Evolutionary conservation across 176 grass and related monocot genomes (phyloP).

Genomic region (Chloris gayana): DNA sequence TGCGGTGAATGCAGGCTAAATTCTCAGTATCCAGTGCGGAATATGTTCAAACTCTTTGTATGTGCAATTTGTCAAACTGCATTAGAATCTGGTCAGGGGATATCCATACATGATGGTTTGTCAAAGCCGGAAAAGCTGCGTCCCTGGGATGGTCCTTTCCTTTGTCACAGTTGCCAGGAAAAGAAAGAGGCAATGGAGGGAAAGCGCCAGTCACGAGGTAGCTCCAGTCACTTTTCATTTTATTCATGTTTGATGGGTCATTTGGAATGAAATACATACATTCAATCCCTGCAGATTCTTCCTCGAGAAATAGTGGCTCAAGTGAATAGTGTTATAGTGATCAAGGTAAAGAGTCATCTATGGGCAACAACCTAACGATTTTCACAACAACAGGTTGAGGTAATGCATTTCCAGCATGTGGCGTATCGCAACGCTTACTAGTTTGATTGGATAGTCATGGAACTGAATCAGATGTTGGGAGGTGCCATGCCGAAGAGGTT

Average conservation of each 20-base stretch:
- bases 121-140: constrained; percentile 53
- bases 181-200: constrained; percentile 99
- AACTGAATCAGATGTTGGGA: not conserved
- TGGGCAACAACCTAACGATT: constrained; percentile 29
- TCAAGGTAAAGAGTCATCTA: constrained; percentile 12
- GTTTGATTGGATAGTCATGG: constrained; percentile 15
- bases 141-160: constrained; percentile 96
- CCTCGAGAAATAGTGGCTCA: constrained; percentile 62
- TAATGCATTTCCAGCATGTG: constrained; percentile 20
- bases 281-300: constrained; percentile 48
- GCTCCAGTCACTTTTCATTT: not conserved
- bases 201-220: constrained; percentile 69
- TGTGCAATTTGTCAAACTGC: constrained; percentile 94
- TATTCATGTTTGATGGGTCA: not conserved
- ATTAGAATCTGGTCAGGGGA: constrained; percentile 72
- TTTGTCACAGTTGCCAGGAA: constrained; percentile 82
- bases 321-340: constrained; percentile 48
- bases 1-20: constrained; percentile 64
- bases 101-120: constrained; percentile 72
- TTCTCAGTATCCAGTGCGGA: constrained; percentile 74
- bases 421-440: constrained; percentile 1
- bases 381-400: not conserved
- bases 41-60: constrained; percentile 96
- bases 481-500: constrained; percentile 12
- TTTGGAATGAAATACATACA: constrained; percentile 6